Evolutionary conservation across 768 basidiomycete species (phyloP).

Genomic region (Podaxis mareebaensis): DNA sequence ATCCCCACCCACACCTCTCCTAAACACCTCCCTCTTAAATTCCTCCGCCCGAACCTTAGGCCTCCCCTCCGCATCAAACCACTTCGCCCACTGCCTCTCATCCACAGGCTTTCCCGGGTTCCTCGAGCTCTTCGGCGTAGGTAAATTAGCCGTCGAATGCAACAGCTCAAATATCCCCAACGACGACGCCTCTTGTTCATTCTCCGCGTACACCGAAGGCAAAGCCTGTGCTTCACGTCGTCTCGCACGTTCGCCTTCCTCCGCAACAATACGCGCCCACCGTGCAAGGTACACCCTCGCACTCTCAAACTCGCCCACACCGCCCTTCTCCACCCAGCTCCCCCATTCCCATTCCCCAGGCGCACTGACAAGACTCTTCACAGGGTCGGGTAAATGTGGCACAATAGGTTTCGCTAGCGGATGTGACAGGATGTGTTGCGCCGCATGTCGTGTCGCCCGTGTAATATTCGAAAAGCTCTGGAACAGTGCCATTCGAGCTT

Average conservation of each 20-base stretch:
- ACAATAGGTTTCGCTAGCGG: conserved; percentile 95
- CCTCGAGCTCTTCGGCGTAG: conserved; percentile 80
- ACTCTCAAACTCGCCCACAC: conserved; percentile 95
- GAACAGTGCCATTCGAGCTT: conserved; percentile 80
- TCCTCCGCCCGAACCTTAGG: conserved; percentile 67
- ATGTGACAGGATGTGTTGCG: conserved; percentile 93
- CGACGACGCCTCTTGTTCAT: conserved; percentile 66
- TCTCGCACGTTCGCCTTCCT: conserved; percentile 93
- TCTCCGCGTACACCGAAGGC: conserved; percentile 45
- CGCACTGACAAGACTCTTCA: conserved; percentile 85
- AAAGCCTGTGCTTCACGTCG: conserved; percentile 74
- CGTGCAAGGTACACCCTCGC: conserved; percentile 94
- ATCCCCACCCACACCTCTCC: conserved; percentile 61
- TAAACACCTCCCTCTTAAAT: conserved; percentile 77
- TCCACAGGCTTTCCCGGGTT: conserved; percentile 80
- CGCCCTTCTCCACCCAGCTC: conserved; percentile 90
- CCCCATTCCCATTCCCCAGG: conserved; percentile 93
- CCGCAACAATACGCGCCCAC: conserved; percentile 97
- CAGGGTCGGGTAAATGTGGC: conserved; percentile 94
- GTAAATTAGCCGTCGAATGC: conserved; percentile 76
- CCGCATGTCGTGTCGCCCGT: conserved; percentile 87
- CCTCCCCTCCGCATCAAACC: conserved; percentile 75
- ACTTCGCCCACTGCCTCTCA: conserved; percentile 67
- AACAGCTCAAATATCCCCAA: conserved; percentile 88
- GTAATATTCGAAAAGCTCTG: conserved; percentile 95